Conservation (phyloP, 1,284 basidiomycete species). For the Cutaneotrichosporon arboriforme region DNA sequence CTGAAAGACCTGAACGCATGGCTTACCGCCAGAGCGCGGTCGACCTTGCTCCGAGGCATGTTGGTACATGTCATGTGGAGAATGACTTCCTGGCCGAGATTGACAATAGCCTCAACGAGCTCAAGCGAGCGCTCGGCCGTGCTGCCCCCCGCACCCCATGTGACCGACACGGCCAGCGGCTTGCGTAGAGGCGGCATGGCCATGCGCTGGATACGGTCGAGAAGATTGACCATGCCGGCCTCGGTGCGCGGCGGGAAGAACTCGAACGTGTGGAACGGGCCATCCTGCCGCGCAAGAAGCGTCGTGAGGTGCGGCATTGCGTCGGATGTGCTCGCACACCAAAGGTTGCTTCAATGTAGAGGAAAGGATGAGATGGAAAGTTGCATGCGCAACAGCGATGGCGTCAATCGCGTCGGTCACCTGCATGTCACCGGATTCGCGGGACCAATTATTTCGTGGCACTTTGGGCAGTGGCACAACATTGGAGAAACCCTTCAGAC, state of each 20-base stretch:
- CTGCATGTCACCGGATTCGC: too few species aligned
- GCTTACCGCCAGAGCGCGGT: conserved; percentile 70
- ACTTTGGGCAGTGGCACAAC: too few species aligned
- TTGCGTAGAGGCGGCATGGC: conserved; percentile 50
- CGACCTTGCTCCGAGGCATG: conserved; percentile 82
- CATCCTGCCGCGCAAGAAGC: conserved; percentile 6
- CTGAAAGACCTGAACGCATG: not conserved
- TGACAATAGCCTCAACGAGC: conserved; percentile 62
- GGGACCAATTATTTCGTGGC: too few species aligned
- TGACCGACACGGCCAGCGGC: conserved; percentile 78
- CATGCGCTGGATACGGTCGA: conserved; percentile 71
- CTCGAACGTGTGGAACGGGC: conserved; percentile 79
- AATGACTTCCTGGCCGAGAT: conserved; percentile 61
- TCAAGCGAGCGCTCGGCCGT: conserved; percentile 85
- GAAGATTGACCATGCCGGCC: conserved; percentile 81
- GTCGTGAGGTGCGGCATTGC: conserved; percentile 18
- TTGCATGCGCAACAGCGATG: too few species aligned
- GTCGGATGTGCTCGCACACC: not conserved
- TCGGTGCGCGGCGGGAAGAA: conserved; percentile 95
- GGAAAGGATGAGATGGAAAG: not conserved
- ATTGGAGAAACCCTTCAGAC: too few species aligned
- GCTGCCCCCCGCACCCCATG: conserved; percentile 95
- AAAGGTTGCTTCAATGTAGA: not conserved
- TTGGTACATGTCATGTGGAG: conserved; percentile 98
- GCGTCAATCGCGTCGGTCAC: too few species aligned